Conservation (phyloP, 768 basidiomycete species). For the Plicaturopsis crispa region DNA sequence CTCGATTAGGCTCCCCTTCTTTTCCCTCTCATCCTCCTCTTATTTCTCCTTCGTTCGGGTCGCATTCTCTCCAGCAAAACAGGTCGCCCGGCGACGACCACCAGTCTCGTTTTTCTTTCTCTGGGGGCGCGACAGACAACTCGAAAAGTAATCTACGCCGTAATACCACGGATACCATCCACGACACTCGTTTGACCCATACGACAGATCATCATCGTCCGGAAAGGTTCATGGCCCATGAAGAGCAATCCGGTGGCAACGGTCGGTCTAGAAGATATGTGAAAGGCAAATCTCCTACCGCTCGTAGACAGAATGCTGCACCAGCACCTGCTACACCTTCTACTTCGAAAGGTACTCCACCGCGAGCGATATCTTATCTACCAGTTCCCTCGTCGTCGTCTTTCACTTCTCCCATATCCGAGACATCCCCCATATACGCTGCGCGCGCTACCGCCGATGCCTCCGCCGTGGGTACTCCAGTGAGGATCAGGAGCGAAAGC, state of each 20-base stretch:
- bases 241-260: constrained; percentile 4
- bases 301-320: not conserved
- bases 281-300: too few relatives aligned
- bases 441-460: not conserved
- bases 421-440: not conserved
- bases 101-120: too few relatives aligned
- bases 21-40: constrained; percentile 8
- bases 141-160: too few relatives aligned
- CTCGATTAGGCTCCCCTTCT: not conserved
- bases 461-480: not conserved
- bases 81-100: constrained; percentile 9
- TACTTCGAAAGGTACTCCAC: not conserved
- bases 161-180: too few relatives aligned
- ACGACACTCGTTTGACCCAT: too few relatives aligned
- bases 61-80: constrained; percentile 14
- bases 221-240: too few relatives aligned
- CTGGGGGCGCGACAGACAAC: too few relatives aligned
- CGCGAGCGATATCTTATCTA: not conserved
- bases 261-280: constrained; percentile 1
- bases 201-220: too few relatives aligned
- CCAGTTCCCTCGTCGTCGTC: not conserved
- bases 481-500: constrained; percentile 14
- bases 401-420: constrained; percentile 1
- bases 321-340: not conserved
- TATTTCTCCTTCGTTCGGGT: constrained; percentile 22